Evolutionary conservation across 371 early-diverging fungal genomes (phyloP).

Genomic region (Coemansia sp.): DNA sequence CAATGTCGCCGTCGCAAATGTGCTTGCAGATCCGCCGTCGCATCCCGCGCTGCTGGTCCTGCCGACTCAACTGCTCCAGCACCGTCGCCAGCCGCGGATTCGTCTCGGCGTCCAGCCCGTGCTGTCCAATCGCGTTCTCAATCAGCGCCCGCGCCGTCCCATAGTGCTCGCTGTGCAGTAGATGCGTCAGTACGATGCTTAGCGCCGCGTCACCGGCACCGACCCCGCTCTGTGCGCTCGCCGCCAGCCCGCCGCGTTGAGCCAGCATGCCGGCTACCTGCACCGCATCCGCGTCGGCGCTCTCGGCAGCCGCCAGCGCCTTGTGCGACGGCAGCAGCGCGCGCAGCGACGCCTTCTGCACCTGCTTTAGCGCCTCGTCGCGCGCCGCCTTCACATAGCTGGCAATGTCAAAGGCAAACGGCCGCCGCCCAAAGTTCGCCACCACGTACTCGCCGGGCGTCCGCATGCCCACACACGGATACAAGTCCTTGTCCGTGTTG

Average conservation of each 20-base stretch:
- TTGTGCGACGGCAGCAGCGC: slow-evolving; percentile 11
- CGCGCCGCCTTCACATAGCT: slow-evolving; percentile 63
- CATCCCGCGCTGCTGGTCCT: slow-evolving; percentile 30
- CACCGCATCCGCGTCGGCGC: not conserved
- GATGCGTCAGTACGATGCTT: slow-evolving; percentile 66
- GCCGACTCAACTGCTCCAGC: slow-evolving; percentile 36
- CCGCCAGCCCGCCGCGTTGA: slow-evolving; percentile 15
- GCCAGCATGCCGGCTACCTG: slow-evolving; percentile 4
- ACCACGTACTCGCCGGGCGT: slow-evolving; percentile 83
- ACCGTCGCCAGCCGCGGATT: slow-evolving; percentile 15
- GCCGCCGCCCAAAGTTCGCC: slow-evolving; percentile 86
- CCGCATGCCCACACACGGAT: slow-evolving; percentile 86
- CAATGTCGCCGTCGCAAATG: slow-evolving; percentile 70
- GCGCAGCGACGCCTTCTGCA: slow-evolving; percentile 9
- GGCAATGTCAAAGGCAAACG: slow-evolving; percentile 85
- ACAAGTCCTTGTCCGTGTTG: slow-evolving; percentile 53
- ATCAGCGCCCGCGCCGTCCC: slow-evolving; percentile 68
- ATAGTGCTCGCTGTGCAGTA: slow-evolving; percentile 75
- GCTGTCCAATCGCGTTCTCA: slow-evolving; percentile 50
- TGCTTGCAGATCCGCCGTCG: slow-evolving; percentile 59
- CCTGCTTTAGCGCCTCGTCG: slow-evolving; percentile 19
- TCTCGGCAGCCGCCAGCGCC: not conserved
- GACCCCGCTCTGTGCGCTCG: not conserved
- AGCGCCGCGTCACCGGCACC: slow-evolving; percentile 24
- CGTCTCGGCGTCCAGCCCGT: not conserved